Conservation (phyloP, 441 rosid genomes). For the Omphalea diandra region DNA sequence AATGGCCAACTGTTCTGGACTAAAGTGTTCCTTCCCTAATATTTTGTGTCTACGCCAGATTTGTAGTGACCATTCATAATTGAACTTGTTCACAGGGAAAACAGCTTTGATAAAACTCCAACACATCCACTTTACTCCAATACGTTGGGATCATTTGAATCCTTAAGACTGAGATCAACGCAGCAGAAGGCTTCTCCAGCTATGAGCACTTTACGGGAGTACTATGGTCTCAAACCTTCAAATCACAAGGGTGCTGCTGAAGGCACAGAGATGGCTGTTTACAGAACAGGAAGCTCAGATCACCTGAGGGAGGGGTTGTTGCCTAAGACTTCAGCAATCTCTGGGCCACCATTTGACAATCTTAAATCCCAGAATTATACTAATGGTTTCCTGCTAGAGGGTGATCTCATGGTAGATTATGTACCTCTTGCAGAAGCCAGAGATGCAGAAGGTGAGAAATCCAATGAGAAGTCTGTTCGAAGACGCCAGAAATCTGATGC, state of each 20-base stretch:
- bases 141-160: constrained; percentile 40
- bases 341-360: constrained; percentile 18
- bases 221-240: constrained; percentile 42
- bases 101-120: constrained; percentile 27
- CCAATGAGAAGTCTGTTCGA: constrained; percentile 46
- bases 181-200: constrained; percentile 47
- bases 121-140: constrained; percentile 26
- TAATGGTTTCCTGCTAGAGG: constrained; percentile 24
- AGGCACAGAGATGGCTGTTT: constrained; percentile 59
- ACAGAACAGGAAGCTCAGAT: constrained; percentile 31
- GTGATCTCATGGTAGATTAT: constrained; percentile 27
- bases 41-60: constrained; percentile 10
- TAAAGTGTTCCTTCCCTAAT: background rate
- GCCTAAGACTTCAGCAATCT: constrained; percentile 29
- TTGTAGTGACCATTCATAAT: constrained; percentile 11
- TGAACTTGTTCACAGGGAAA: constrained; percentile 31
- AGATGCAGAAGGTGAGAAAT: constrained; percentile 49
- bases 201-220: constrained; percentile 53
- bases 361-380: constrained; percentile 25
- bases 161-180: constrained; percentile 39
- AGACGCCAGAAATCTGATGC: constrained; percentile 60
- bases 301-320: constrained; percentile 28
- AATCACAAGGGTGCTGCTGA: constrained; percentile 28
- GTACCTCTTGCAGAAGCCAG: constrained; percentile 39
- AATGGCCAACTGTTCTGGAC: background rate